These are phyloP conservation scores for Phytophthora megakarya DNA, from an alignment of 352 stramenopile genomes.

Conservation along the genomic window DNA sequence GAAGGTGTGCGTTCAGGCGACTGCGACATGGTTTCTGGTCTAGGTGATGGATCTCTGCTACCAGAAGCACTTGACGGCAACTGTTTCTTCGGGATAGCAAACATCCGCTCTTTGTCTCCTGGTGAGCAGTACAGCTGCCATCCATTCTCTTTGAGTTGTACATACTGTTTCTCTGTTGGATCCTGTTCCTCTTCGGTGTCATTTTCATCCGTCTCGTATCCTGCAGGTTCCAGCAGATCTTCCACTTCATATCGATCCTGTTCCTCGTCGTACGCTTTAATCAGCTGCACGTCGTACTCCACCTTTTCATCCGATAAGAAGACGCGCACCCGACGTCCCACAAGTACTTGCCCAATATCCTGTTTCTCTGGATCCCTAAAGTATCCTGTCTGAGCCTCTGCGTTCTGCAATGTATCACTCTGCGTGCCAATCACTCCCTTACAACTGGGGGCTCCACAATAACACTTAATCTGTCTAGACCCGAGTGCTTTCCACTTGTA, in stretches of 20 bases:
- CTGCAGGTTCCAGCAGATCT: constrained; percentile 34
- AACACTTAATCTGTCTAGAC: constrained; percentile 81
- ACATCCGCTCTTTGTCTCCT: constrained; percentile 68
- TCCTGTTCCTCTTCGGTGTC: constrained; percentile 48
- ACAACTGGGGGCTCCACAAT: constrained; percentile 65
- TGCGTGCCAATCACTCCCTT: constrained; percentile 80
- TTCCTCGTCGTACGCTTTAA: constrained; percentile 54
- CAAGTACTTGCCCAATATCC: constrained; percentile 50
- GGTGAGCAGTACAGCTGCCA: constrained; percentile 81
- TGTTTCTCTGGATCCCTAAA: constrained; percentile 69
- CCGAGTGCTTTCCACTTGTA: constrained; percentile 95
- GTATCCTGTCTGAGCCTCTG: constrained; percentile 45
- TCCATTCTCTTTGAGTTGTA: constrained; percentile 43
- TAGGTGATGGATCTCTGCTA: constrained; percentile 47
- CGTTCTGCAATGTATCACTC: constrained; percentile 44
- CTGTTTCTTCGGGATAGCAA: constrained; percentile 81
- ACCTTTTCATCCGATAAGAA: constrained; percentile 70
- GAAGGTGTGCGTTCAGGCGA: constrained; percentile 25
- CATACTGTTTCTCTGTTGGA: constrained; percentile 36
- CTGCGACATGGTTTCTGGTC: constrained; percentile 26
- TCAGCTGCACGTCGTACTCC: constrained; percentile 54
- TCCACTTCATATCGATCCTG: constrained; percentile 63
- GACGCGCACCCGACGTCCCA: constrained; percentile 66
- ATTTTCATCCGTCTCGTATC: constrained; percentile 40
- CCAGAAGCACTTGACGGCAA: constrained; percentile 27